phyloP scores from a whole-genome alignment of 2,329 filamentous ascomycete species.

The Aspergillus sp. region DNA sequence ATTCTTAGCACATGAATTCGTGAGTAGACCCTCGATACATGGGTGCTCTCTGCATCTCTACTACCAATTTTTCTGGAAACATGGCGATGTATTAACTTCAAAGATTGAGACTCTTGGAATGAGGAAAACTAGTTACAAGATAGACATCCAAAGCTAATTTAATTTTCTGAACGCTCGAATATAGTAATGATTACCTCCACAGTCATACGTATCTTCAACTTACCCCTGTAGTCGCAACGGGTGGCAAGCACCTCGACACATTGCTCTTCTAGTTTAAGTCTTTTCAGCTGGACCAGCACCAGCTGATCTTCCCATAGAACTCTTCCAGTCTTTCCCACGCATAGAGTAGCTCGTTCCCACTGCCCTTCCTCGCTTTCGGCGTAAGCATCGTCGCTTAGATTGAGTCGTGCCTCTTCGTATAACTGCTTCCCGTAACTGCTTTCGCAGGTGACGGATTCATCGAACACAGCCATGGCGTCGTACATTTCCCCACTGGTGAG shows the following conservation, averaged over 20 bases:
- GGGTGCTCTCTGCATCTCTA: background rate
- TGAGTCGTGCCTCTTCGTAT: background rate
- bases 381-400: background rate
- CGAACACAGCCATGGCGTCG: background rate
- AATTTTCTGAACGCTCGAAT: slow-evolving; percentile 1
- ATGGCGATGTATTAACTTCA: background rate
- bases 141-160: background rate
- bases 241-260: background rate
- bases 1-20: background rate
- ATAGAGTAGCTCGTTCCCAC: background rate
- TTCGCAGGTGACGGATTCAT: background rate
- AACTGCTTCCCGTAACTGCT: background rate
- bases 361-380: background rate
- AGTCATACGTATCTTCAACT: background rate
- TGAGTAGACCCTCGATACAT: background rate
- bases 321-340: background rate
- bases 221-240: slow-evolving; percentile 1
- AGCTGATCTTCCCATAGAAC: background rate
- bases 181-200: background rate
- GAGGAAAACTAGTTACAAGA: slow-evolving; percentile 1
- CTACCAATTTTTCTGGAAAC: background rate
- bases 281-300: background rate
- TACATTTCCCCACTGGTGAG: background rate
- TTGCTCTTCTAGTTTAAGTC: background rate
- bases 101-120: background rate